Conservation (phyloP, 2,329 filamentous ascomycete genomes). For the Sordariomycetes sp. region DNA sequence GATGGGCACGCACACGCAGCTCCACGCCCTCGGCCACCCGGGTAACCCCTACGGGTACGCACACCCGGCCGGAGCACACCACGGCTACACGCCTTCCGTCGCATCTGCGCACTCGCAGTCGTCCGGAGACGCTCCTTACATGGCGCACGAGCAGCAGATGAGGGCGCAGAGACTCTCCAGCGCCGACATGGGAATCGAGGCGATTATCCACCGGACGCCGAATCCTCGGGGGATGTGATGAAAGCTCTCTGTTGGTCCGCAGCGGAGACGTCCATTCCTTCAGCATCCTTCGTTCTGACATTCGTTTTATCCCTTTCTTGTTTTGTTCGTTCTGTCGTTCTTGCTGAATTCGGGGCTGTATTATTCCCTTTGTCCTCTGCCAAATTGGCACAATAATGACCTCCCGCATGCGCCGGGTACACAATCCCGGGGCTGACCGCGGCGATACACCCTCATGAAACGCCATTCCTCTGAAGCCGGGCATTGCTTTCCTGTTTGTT, state of each 20-base stretch:
- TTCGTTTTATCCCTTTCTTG: constrained; percentile 3
- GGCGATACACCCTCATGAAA: not conserved
- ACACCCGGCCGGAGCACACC: constrained; percentile 9
- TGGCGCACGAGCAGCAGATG: constrained; percentile 13
- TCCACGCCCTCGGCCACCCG: constrained; percentile 8
- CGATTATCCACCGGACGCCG: constrained; percentile 39
- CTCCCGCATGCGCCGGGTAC: not conserved
- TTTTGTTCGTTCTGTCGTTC: not conserved
- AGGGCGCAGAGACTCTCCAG: constrained; percentile 22
- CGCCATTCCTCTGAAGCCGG: not conserved
- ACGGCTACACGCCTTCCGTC: constrained; percentile 44
- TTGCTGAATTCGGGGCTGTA: constrained; percentile 3
- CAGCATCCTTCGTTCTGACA: constrained; percentile 4
- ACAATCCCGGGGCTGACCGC: not conserved
- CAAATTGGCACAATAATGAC: not conserved
- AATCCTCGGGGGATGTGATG: constrained; percentile 10
- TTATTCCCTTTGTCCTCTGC: constrained; percentile 3
- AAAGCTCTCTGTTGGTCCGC: constrained; percentile 1
- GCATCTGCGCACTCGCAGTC: constrained; percentile 25
- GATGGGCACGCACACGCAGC: constrained; percentile 8
- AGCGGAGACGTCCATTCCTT: not conserved
- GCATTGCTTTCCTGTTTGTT: not conserved
- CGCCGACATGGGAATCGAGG: constrained; percentile 50
- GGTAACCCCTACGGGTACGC: constrained; percentile 14
- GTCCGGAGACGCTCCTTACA: constrained; percentile 4